Evolutionary conservation across 2,329 filamentous ascomycete species (phyloP), one percentile per base, ranked within the genome.

Genomic region (Lasiodiplodia sp.): DNA sequence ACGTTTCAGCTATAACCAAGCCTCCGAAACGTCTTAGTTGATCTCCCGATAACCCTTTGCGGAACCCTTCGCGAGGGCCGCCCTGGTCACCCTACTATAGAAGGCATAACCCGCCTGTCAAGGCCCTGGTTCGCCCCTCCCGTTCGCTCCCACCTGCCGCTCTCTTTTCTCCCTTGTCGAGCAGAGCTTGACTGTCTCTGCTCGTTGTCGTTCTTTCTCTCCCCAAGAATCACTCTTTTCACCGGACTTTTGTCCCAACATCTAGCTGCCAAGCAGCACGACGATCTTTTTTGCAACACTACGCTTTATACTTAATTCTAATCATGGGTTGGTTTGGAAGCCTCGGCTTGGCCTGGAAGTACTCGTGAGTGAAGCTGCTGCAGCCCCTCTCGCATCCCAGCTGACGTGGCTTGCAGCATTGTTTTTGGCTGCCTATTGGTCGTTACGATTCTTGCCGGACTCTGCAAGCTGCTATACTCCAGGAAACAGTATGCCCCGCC

Each of bases 331-430:
- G 66, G 62, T 79, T 79, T 65, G 78, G 76, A 25, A 67, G 75
- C 38, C 68, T 79, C 51, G 71, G 77, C 64, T 71, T 79, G 73
- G 77, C 76, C 37, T 80, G 78, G 74, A 79, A 79, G 69, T 79
- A 77, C 68, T 72, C 73, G 78, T 79, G 73, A 67, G 77, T 71
- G n/a, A 16, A 7, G 18, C n/a, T 21, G n/a, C 4, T 21, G 18
- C 2, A 4, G 31, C 31, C 12, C 21, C 18, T 28, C 25, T 14
- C 21, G 21, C n/a, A 31, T 16, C 56, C 5, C 14, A 5, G 71
- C 71, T 70, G 40, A 75, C 68, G 18, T 21, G 34, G 6, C 2
- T n/a, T 58, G 25, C 25, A 81, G 79, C 66, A 62, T 80, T 51
- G 74, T 80, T 31, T 80, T 81, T 68, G 68, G 73, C 21, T 66